Evolutionary conservation across 73 alveolate species (phyloP).

Genomic region (Blepharisma japonicum): DNA sequence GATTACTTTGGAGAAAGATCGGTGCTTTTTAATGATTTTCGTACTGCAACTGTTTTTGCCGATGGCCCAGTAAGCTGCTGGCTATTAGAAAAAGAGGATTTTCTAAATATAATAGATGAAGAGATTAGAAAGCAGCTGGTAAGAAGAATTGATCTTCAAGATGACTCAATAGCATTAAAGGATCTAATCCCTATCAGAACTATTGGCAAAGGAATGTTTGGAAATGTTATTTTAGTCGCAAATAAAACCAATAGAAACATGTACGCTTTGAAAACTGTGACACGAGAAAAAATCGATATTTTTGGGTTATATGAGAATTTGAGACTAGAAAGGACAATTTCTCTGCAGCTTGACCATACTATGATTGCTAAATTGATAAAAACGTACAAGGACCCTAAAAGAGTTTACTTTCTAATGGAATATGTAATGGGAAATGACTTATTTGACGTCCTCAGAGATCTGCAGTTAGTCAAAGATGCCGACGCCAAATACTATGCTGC

Average conservation of each 20-base stretch:
- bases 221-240: conserved; percentile 42
- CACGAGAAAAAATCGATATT: conserved; percentile 32
- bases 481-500: conserved; percentile 49
- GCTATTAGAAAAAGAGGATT: conserved; percentile 49
- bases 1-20: conserved; percentile 26
- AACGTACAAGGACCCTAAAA: conserved; percentile 40
- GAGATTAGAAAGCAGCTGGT: conserved; percentile 35
- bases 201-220: conserved; percentile 56
- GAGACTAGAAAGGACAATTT: conserved; percentile 37
- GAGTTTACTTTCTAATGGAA: conserved; percentile 44
- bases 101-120: conserved; percentile 52
- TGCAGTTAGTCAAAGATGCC: conserved; percentile 36
- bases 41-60: conserved; percentile 19
- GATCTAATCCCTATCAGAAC: conserved; percentile 29
- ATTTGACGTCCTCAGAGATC: conserved; percentile 52
- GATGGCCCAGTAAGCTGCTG: conserved; percentile 38
- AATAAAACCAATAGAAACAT: conserved; percentile 42
- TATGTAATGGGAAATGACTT: conserved; percentile 52
- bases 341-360: conserved; percentile 43
- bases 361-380: conserved; percentile 45
- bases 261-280: conserved; percentile 49
- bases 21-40: neutral
- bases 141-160: conserved; percentile 31
- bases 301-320: conserved; percentile 39
- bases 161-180: conserved; percentile 31